Evolutionary conservation across 805 yeast genomes (phyloP), one percentile per base, ranked within the genome.

Genomic region (Geotrichum ghanense): DNA sequence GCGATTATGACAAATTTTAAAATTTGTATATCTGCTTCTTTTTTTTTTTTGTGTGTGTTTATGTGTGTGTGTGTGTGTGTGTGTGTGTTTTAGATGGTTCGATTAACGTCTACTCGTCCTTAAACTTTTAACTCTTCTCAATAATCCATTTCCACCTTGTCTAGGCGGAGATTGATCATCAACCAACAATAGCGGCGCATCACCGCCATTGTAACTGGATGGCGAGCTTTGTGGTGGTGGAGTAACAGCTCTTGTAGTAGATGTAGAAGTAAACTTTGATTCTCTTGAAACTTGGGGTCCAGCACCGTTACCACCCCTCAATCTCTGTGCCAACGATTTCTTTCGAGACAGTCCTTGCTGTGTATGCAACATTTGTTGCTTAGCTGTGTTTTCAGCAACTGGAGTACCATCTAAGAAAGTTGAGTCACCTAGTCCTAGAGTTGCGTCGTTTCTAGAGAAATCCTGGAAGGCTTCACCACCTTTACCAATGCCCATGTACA

Each of bases 321-420:
- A 22, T 5, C 25, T 12, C 24, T 39, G 42, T 20, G 25, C 42
- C 14, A 39, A n/a, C 10, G 42, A 39, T 22, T 39, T 39, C 17
- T 39, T 39, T 20, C 42, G 9, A 5, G 42, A 39, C 25, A 39
- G 21, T n/a, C 42, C 42, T 39, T 39, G 42, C 17, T 31, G 37
- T n/a, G 10, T 31, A 6, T 31, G 37, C 37, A 16, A 31, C 37
- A 31, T 31, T 9, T 31, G 37, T 31, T 31, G 37, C 16, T 31
- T 19, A 31, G 37, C 17, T 6, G 37, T 31, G 17, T 31, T 31
- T 12, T n/a, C 14, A 39, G 42, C 23, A 39, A 97, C 98, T 10
- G 97, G 97, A 0, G 97, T 92, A 27, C 98, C 98, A 63, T 92
- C 96, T 50, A 90, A 62, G 60, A 90, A 90, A 0, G 98, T 90